Evolutionary conservation across 768 basidiomycete species (phyloP), one percentile per base, ranked within the genome.

Genomic region (Phallus indusiatus): DNA sequence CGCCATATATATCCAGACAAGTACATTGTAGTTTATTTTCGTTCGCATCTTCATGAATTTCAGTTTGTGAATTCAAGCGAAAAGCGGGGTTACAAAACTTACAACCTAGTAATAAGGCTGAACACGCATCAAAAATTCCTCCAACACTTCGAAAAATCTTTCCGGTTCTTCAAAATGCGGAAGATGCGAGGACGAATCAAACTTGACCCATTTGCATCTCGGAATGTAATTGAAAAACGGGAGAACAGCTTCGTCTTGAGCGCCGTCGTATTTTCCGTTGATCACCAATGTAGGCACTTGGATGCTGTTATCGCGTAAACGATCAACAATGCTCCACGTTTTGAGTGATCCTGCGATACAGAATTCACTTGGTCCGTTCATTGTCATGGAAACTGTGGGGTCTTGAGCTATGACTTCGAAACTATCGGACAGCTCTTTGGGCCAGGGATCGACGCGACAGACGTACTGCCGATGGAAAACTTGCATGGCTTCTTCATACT

Each of bases 401-500:
- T 82, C 80, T 47, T 74, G 69, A 5, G 71, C 73, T 7, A 74
- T 53, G 61, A 64, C 67, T 18, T 61, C 68, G 51, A 81, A 69
- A 28, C 71, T 59, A 35, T 62, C 60, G 6, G 63, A 17, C 4
- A 82, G 65, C 11, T 73, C 67, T 36, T 71, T 59, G 0, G 82
- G 81, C 67, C 72, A 71, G 0, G 80, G 79, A 37, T 78, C 64
- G 12, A 77, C 5, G 24, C 73, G 68, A 64, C 80, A 83, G 10
- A 77, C 22, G 61, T 78, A 74, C 17, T 67, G 67, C 9, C 69
- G 68, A 60, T 75, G 78, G 67, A 75, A 82, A 21, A 71, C 67
- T 1, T 58, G 53, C 62, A 75, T 72, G 9, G 75, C 79, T 2
- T 70, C 69, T 47, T 75, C 60, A 61, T 82, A 83, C 59, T 80